A percentile compares a stretch with the other conserved stretches of the same genome.
Evolutionary conservation across 306 rosid genomes (phyloP).

Genomic region (Dalbergia oliveri): DNA sequence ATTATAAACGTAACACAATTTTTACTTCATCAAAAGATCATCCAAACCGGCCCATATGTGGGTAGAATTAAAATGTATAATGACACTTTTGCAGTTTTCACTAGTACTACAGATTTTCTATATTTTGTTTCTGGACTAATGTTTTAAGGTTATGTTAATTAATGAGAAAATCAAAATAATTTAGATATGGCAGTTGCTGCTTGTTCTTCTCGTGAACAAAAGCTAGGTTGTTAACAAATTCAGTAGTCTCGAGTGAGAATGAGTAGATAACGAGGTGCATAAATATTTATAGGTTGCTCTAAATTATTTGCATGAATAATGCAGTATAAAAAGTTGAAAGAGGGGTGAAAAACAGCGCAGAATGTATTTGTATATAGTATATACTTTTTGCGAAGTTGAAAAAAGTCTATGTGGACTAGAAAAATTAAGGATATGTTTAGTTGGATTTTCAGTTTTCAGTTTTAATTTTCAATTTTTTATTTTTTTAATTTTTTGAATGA

Average conservation of each 20-base stretch:
- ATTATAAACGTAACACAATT: too few species aligned
- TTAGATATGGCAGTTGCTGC: constrained; percentile 26
- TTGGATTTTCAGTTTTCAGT: too few species aligned
- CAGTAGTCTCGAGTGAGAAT: constrained; percentile 5
- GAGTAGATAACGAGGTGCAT: background rate
- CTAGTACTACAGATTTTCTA: too few species aligned
- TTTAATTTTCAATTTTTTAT: too few species aligned
- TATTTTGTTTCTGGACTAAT: background rate
- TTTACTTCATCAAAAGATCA: too few species aligned
- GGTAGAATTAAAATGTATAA: too few species aligned
- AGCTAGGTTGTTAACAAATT: constrained; percentile 12
- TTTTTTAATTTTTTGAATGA: too few species aligned
- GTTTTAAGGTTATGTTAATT: background rate
- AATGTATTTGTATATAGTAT: too few species aligned
- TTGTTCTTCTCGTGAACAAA: constrained; percentile 28
- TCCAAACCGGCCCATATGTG: too few species aligned
- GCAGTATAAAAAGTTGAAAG: background rate
- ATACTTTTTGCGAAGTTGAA: too few species aligned
- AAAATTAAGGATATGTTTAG: too few species aligned
- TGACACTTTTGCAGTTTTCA: too few species aligned
- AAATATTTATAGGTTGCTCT: constrained; percentile 14
- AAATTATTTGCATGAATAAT: constrained; percentile 17
- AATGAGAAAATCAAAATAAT: background rate
- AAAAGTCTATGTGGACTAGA: background rate
- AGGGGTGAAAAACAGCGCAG: background rate